These are phyloP conservation scores for Aspergillus hiratsukae DNA, from an alignment of 2,329 filamentous ascomycete genomes.

Conservation along the genomic window DNA sequence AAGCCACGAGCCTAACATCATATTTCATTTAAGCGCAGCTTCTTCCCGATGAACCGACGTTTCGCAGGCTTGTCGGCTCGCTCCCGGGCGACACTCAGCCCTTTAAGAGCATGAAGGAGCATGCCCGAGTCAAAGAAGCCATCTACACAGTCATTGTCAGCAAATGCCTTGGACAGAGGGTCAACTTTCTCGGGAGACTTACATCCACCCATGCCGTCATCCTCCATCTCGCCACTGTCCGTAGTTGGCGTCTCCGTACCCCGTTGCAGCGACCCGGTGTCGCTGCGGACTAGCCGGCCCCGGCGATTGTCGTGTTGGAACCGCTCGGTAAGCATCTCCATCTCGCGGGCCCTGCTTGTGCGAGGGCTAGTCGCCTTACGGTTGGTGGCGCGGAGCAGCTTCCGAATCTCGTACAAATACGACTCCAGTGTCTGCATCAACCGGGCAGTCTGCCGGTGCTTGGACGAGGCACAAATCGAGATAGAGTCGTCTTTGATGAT, in stretches of 20 bases:
- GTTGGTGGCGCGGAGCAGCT: slow-evolving; percentile 69
- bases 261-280: slow-evolving; percentile 37
- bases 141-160: slow-evolving; percentile 52
- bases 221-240: slow-evolving; percentile 68
- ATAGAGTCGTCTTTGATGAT: slow-evolving; percentile 96
- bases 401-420: slow-evolving; percentile 86
- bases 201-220: slow-evolving; percentile 92
- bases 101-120: slow-evolving; percentile 82
- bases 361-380: slow-evolving; percentile 50
- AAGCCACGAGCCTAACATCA: slow-evolving; percentile 12
- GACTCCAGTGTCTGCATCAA: slow-evolving; percentile 86
- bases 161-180: slow-evolving; percentile 6
- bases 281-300: slow-evolving; percentile 65
- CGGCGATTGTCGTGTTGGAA: slow-evolving; percentile 53
- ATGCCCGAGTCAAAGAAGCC: slow-evolving; percentile 97
- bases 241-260: slow-evolving; percentile 60
- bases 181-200: slow-evolving; percentile 46
- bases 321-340: slow-evolving; percentile 45
- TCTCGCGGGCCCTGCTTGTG: slow-evolving; percentile 58
- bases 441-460: slow-evolving; percentile 87
- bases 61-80: slow-evolving; percentile 34
- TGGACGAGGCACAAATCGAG: slow-evolving; percentile 85
- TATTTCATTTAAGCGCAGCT: slow-evolving; percentile 45
- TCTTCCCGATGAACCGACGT: slow-evolving; percentile 45
- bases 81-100: slow-evolving; percentile 37